Evolutionary conservation across 495 filamentous ascomycete genomes (phyloP), one percentile per base, ranked within the genome.

Genomic region (Daldinia bambusicola): DNA sequence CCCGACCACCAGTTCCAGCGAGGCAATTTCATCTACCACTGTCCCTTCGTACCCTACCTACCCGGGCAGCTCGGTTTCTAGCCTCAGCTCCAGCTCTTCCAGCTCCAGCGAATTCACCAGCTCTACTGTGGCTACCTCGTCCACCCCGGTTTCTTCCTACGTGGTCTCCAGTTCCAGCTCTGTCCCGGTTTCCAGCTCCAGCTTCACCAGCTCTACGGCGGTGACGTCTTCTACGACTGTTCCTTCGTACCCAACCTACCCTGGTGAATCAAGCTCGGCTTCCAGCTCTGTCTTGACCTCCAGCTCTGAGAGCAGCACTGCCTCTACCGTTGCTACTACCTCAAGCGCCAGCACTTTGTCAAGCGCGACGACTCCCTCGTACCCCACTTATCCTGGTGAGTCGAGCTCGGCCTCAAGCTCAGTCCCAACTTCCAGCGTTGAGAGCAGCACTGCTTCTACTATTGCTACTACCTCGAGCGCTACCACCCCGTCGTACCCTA

Each of bases 161-260:
- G 26, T 26, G 26, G 26, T 20, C 30, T 53, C 50, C 26, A 41
- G 50, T 48, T 63, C 61, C 5, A 36, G 34, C 34, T 36, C 5
- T n/a, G n/a, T n/a, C n/a, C n/a, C n/a, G n/a, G n/a, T n/a, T 48
- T 63, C 61, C 5, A 36, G 34, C 34, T 36, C 5, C 6, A 10
- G 6, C 34, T 6, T 36, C 9, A 36, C 34, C 34, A 36, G 34
- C 34, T 36, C 34, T 36, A 36, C 0, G 4, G 43, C 10, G 43
- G 43, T 16, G 50, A 32, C 13, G 3, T 31, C 26, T 31, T 53
- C 50, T 76, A 78, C 43, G 72, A 78, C 20, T 75, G 77, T 81
- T 7, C 59, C 61, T 22, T 52, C 53, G 4, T 71, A 67, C 52
- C 67, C 67, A 12, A 70, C 67, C 31, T 62, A 62, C 58, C 60